A percentile compares a stretch with the other conserved stretches of the same genome.
phyloP scores from a whole-genome alignment of 2,329 filamentous ascomycete species.

The Parascedosporium putredinis region DNA sequence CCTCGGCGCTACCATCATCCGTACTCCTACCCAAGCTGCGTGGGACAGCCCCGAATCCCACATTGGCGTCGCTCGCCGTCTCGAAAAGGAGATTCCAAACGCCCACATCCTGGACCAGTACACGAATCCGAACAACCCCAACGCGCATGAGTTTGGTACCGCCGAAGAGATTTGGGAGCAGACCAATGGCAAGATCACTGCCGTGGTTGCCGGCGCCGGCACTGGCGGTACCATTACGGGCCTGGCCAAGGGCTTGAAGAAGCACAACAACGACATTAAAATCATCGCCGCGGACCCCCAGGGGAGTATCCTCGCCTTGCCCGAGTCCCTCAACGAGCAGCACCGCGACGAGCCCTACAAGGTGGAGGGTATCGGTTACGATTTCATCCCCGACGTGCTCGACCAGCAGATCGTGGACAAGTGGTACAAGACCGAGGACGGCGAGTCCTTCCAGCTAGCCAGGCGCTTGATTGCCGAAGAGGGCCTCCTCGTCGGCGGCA shows the following conservation, averaged over 20 bases:
- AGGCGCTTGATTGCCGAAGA: conserved; percentile 87
- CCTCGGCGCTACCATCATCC: conserved; percentile 92
- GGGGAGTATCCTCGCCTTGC: conserved; percentile 82
- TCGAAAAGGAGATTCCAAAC: conserved; percentile 93
- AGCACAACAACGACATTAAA: conserved; percentile 78
- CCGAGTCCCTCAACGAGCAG: conserved; percentile 67
- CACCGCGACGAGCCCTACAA: conserved; percentile 82
- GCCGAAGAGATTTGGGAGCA: conserved; percentile 95
- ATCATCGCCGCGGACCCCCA: conserved; percentile 87
- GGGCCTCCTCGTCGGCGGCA: conserved; percentile 85
- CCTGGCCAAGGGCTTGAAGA: conserved; percentile 71
- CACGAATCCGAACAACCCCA: conserved; percentile 79
- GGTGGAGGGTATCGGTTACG: conserved; percentile 97
- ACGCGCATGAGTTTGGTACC: conserved; percentile 87
- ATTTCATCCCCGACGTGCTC: conserved; percentile 93
- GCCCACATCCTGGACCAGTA: conserved; percentile 98
- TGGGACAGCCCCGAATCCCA: conserved; percentile 93
- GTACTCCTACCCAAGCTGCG: conserved; percentile 90
- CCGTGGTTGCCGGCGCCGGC: conserved; percentile 82
- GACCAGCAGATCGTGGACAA: conserved; percentile 71
- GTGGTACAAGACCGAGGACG: conserved; percentile 98
- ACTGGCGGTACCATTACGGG: conserved; percentile 95
- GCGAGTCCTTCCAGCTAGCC: conserved; percentile 83
- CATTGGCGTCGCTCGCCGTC: conserved; percentile 81
- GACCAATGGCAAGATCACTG: conserved; percentile 71